Evolutionary conservation across 169 alveolate species (phyloP).

Genomic region (Theileria parva): DNA sequence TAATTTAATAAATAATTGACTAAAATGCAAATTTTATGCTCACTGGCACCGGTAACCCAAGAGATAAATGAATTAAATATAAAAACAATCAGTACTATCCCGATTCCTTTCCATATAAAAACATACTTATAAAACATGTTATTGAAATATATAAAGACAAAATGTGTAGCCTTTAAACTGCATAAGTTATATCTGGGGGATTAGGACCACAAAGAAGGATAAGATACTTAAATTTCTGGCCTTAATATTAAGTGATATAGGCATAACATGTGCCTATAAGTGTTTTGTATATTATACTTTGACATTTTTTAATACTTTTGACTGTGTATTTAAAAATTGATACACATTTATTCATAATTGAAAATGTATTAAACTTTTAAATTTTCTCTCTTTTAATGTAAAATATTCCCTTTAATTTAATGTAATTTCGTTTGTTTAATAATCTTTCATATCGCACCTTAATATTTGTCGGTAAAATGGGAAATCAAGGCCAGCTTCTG

Average conservation of each 20-base stretch:
- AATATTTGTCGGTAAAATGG: conserved; percentile 10
- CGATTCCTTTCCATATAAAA: neutral
- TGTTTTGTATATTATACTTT: neutral
- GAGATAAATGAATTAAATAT: neutral
- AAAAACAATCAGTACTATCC: neutral
- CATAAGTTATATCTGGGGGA: conserved; percentile 14
- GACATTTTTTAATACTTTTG: neutral
- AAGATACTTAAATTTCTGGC: neutral
- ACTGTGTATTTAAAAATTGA: conserved; percentile 5
- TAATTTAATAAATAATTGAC: neutral
- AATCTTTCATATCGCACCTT: conserved; percentile 14
- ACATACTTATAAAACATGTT: neutral
- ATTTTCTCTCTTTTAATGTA: neutral
- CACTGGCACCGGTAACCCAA: conserved; percentile 12
- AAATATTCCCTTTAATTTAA: neutral
- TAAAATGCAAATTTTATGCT: neutral
- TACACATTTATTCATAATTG: conserved; percentile 4
- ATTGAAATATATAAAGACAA: neutral
- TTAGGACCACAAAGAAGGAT: neutral
- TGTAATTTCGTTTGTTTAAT: neutral
- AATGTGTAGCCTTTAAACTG: conserved; percentile 11
- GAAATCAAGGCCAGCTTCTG: conserved; percentile 8
- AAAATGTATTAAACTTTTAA: neutral
- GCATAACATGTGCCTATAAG: neutral
- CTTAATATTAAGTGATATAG: neutral